phyloP scores from a whole-genome alignment of 331 rosid genomes.

The Rhamnella rubrinervis region DNA sequence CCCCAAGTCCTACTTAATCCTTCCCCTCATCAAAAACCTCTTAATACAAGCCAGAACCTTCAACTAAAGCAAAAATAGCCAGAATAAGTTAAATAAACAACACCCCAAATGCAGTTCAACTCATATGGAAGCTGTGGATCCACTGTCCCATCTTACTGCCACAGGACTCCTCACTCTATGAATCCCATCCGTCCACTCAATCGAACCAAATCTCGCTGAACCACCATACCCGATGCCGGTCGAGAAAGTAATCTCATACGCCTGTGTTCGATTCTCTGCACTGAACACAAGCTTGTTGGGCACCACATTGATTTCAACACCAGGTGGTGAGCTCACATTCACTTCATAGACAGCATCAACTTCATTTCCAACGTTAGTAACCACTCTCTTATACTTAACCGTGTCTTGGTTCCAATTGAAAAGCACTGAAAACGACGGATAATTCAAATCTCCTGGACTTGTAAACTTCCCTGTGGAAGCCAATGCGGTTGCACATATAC shows the following conservation, averaged over 20 bases:
- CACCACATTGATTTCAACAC: slow-evolving; percentile 53
- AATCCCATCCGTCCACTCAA: slow-evolving; percentile 79
- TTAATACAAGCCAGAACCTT: too few species aligned
- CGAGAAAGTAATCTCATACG: slow-evolving; percentile 56
- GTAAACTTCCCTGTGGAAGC: slow-evolving; percentile 29
- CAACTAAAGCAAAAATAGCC: too few species aligned
- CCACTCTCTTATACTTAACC: slow-evolving; percentile 62
- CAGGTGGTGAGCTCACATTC: slow-evolving; percentile 55
- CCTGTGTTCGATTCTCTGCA: slow-evolving; percentile 42
- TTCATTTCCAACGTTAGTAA: slow-evolving; percentile 62
- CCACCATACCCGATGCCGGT: slow-evolving; percentile 24
- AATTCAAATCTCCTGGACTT: slow-evolving; percentile 81
- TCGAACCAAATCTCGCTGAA: slow-evolving; percentile 54
- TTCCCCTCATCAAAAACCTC: too few species aligned
- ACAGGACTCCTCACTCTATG: slow-evolving; percentile 76
- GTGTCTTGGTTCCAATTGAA: slow-evolving; percentile 23
- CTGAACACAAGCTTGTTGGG: slow-evolving; percentile 64
- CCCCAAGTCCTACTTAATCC: too few species aligned
- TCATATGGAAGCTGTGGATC: slow-evolving; percentile 56
- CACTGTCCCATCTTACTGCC: slow-evolving; percentile 53
- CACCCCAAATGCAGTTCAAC: not conserved
- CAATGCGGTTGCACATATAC: slow-evolving; percentile 38
- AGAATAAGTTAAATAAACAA: slow-evolving; percentile 1
- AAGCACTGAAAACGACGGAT: slow-evolving; percentile 73
- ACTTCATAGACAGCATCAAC: slow-evolving; percentile 67